phyloP scores from a whole-genome alignment of 1,284 basidiomycete genomes.

The Phlebopus sp. region DNA sequence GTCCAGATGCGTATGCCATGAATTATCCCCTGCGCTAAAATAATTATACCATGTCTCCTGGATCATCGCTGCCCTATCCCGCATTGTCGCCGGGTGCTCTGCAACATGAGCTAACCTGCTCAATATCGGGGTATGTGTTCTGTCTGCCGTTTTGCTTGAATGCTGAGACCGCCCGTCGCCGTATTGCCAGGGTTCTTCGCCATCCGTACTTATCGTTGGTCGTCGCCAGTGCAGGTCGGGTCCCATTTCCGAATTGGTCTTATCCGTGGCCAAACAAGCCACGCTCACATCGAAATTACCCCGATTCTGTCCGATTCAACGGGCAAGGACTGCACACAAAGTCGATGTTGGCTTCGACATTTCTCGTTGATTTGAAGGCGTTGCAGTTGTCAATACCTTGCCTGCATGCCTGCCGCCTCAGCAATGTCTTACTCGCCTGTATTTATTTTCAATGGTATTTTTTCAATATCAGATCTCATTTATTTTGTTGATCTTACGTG shows the following conservation, averaged over 20 bases:
- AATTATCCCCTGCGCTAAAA: conserved; percentile 22
- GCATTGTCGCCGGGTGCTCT: conserved; percentile 24
- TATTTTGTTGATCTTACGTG: conserved; percentile 39
- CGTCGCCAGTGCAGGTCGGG: conserved; percentile 10
- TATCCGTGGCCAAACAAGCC: conserved; percentile 34
- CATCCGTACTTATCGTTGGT: conserved; percentile 6
- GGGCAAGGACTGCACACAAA: background rate
- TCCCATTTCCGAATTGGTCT: conserved; percentile 22
- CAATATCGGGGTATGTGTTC: conserved; percentile 13
- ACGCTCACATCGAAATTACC: conserved; percentile 14
- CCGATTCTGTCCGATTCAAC: conserved; percentile 12
- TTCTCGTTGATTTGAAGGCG: conserved; percentile 14
- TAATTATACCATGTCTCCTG: conserved; percentile 18
- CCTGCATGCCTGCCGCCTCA: conserved; percentile 19
- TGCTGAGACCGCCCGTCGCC: conserved; percentile 2
- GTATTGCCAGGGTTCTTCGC: background rate
- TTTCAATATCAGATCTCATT: conserved; percentile 29
- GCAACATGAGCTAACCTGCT: conserved; percentile 2
- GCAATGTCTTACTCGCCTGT: conserved; percentile 26
- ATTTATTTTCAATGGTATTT: conserved; percentile 29
- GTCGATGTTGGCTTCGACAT: conserved; percentile 3
- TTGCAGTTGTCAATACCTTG: conserved; percentile 11
- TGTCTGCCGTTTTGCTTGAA: background rate
- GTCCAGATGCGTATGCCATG: conserved; percentile 5
- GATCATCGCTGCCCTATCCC: conserved; percentile 16